phyloP scores from a whole-genome alignment of 2,329 filamentous ascomycete species.

The Rhynchosporium secalis region DNA sequence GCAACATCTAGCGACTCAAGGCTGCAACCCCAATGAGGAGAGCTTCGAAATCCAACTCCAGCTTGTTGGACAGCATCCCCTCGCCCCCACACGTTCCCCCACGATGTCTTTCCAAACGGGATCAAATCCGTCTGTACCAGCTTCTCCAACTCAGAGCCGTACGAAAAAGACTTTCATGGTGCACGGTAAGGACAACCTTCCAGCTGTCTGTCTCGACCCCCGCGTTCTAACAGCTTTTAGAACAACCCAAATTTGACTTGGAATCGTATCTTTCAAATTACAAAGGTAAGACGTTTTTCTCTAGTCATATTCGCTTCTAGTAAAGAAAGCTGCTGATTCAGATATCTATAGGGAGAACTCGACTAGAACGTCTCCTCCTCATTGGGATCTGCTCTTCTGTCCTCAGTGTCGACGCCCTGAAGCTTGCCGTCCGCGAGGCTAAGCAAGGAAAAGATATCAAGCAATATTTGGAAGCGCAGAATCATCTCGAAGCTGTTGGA shows the following conservation, averaged over 20 bases:
- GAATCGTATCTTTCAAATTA: constrained; percentile 92
- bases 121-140: constrained; percentile 18
- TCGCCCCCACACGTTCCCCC: constrained; percentile 10
- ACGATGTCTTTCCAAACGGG: constrained; percentile 5
- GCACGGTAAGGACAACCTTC: constrained; percentile 21
- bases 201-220: not conserved
- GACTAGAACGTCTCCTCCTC: constrained; percentile 75
- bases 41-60: not conserved
- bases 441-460: constrained; percentile 73
- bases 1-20: constrained; percentile 11
- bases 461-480: constrained; percentile 68
- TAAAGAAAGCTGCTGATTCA: constrained; percentile 12
- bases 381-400: constrained; percentile 78
- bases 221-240: constrained; percentile 24
- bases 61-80: no score
- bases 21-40: not conserved
- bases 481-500: constrained; percentile 61
- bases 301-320: not conserved
- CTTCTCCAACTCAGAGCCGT: constrained; percentile 28
- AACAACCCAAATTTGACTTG: constrained; percentile 80
- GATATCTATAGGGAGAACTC: constrained; percentile 67
- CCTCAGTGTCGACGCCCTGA: constrained; percentile 78
- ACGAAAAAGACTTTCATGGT: constrained; percentile 29
- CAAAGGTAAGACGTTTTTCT: constrained; percentile 55
- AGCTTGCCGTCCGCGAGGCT: constrained; percentile 72